Evolutionary conservation across 176 grass and related monocot genomes (phyloP).

Genomic region (Microstegium vimineum): DNA sequence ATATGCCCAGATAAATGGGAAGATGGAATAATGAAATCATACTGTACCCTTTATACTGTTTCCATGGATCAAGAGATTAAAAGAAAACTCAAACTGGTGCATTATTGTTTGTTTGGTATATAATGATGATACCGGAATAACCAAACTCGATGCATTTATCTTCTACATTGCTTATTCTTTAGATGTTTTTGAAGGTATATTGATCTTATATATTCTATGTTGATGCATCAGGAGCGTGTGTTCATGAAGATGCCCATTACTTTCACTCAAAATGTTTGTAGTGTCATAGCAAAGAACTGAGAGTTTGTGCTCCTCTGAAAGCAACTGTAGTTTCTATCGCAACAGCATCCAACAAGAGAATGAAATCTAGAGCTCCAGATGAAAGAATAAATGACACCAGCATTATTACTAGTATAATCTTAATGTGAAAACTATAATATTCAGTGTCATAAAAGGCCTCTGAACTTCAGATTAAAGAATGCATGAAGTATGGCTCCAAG

Average conservation of each 20-base stretch:
- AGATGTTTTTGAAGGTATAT: background rate
- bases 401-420: background rate
- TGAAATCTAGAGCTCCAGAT: background rate
- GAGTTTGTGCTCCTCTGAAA: background rate
- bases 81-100: too few relatives aligned
- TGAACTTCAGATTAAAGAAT: background rate
- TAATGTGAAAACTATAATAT: background rate
- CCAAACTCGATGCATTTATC: background rate
- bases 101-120: too few relatives aligned
- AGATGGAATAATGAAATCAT: conserved; percentile 30
- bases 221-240: background rate
- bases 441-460: background rate
- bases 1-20: background rate
- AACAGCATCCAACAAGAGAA: background rate
- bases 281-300: background rate
- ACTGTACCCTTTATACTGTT: background rate
- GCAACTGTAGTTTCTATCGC: background rate
- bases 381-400: background rate
- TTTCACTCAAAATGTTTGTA: background rate
- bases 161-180: background rate
- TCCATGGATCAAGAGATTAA: too few relatives aligned
- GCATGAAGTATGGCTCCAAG: background rate
- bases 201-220: too few relatives aligned
- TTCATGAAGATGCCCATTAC: background rate
- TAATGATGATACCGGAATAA: too few relatives aligned